Conservation (phyloP, 805 yeast genomes). For the Yamadazyma sp. region DNA sequence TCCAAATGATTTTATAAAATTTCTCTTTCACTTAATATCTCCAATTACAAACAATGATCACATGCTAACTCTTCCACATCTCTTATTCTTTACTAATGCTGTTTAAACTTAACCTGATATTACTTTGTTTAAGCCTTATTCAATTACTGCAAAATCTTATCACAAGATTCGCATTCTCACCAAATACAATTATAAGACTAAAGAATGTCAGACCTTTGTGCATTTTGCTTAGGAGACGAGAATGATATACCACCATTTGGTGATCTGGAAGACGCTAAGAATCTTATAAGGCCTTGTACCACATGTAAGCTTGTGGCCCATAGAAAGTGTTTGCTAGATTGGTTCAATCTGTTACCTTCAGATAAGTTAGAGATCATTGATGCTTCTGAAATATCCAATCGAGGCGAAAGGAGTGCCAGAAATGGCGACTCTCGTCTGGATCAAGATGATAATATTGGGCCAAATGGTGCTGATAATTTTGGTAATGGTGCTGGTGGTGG, state of each 20-base stretch:
- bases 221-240: slow-evolving; percentile 39
- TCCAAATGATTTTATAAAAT: too few relatives aligned
- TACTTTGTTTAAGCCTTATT: too few relatives aligned
- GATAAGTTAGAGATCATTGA: slow-evolving; percentile 22
- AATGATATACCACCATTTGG: slow-evolving; percentile 42
- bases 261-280: slow-evolving; percentile 29
- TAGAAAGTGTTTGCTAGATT: slow-evolving; percentile 37
- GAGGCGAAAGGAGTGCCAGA: too few relatives aligned
- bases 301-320: slow-evolving; percentile 37
- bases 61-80: too few relatives aligned
- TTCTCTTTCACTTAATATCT: too few relatives aligned
- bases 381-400: slow-evolving; percentile 1
- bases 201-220: slow-evolving; percentile 17
- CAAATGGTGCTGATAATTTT: not conserved
- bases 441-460: not conserved
- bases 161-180: too few relatives aligned
- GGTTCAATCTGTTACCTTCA: slow-evolving; percentile 36
- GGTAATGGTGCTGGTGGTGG: not conserved
- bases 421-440: not conserved
- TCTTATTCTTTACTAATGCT: too few relatives aligned
- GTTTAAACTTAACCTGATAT: too few relatives aligned
- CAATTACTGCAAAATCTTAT: too few relatives aligned
- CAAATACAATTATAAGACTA: too few relatives aligned
- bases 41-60: too few relatives aligned
- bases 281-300: slow-evolving; percentile 34